A percentile compares a stretch with the other conserved stretches of the same genome.
Evolutionary conservation across 2,329 filamentous ascomycete species (phyloP).

Genomic region (Zymoseptoria brevis): DNA sequence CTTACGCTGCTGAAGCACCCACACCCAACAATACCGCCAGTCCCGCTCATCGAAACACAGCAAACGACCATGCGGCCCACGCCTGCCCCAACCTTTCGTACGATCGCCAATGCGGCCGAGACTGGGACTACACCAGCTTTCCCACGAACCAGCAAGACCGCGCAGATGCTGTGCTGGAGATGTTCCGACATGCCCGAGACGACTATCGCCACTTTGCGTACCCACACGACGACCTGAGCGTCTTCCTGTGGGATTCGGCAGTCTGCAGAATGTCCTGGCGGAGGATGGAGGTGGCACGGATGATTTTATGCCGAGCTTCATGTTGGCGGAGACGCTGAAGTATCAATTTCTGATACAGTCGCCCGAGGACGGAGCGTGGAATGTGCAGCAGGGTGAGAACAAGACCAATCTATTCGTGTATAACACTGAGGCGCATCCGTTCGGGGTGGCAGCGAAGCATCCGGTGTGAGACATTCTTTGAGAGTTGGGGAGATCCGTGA

Average conservation of each 20-base stretch:
- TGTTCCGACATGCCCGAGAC: conserved; percentile 13
- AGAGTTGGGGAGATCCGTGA: no score
- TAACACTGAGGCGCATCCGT: conserved; percentile 35
- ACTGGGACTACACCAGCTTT: conserved; percentile 12
- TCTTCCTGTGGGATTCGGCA: conserved; percentile 11
- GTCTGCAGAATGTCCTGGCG: conserved; percentile 13
- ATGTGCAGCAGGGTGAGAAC: conserved; percentile 4
- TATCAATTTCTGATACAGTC: conserved; percentile 38
- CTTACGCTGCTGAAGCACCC: not conserved
- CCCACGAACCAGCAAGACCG: conserved; percentile 24
- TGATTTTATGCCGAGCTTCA: conserved; percentile 26
- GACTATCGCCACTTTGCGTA: conserved; percentile 30
- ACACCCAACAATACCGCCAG: not conserved
- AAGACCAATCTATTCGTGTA: conserved; percentile 33
- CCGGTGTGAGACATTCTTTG: not conserved
- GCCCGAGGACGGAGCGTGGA: conserved; percentile 39
- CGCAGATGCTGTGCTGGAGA: conserved; percentile 14
- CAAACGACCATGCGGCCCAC: not conserved
- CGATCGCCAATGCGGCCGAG: conserved; percentile 7
- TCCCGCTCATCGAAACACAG: not conserved
- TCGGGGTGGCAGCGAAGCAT: conserved; percentile 5
- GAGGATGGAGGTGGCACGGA: conserved; percentile 11
- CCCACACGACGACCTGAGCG: conserved; percentile 13
- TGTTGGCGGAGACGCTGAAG: conserved; percentile 80
- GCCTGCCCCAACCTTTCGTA: not conserved